Percentiles rank a stretch among this genome's conserved stretches.
Conservation (phyloP, 306 rosid species). For the Rosa persica region DNA sequence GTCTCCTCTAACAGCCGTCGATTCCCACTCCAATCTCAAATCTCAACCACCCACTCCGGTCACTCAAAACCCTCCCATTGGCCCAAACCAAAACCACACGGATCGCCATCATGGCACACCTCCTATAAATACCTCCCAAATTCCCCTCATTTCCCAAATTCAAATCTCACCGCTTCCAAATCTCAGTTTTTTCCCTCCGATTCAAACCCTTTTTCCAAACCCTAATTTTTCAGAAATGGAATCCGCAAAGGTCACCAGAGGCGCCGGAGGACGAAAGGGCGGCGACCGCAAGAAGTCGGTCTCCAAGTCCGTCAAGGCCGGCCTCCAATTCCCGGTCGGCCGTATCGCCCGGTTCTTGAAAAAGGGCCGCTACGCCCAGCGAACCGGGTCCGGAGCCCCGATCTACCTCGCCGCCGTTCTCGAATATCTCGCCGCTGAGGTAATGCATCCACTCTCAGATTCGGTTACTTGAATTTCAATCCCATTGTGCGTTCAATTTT, state of each 20-base stretch:
- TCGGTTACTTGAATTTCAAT: not conserved
- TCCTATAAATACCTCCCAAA: constrained; percentile 10
- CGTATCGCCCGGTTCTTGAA: constrained; percentile 59
- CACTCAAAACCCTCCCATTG: not conserved
- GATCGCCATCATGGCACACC: constrained; percentile 38
- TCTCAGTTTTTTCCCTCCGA: constrained; percentile 7
- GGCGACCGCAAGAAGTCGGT: constrained; percentile 59
- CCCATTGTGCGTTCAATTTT: too few relatives aligned
- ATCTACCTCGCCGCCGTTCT: constrained; percentile 76
- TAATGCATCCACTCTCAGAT: constrained; percentile 8
- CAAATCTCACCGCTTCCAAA: not conserved
- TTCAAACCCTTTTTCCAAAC: constrained; percentile 2
- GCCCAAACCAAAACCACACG: not conserved
- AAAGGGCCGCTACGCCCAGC: constrained; percentile 66
- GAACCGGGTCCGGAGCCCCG: constrained; percentile 66
- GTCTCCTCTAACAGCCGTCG: not conserved
- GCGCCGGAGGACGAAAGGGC: constrained; percentile 58
- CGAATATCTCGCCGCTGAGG: constrained; percentile 85
- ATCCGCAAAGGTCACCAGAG: constrained; percentile 27
- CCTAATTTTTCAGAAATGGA: constrained; percentile 36
- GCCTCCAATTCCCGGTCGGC: constrained; percentile 83
- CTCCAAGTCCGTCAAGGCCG: constrained; percentile 70
- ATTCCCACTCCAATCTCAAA: not conserved
- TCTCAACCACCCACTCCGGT: not conserved
- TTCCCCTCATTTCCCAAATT: not conserved